Percentiles rank a stretch among this genome's conserved stretches.
Conservation (phyloP, 1,139 yeast species). For the Pneumocystis carinii region DNA sequence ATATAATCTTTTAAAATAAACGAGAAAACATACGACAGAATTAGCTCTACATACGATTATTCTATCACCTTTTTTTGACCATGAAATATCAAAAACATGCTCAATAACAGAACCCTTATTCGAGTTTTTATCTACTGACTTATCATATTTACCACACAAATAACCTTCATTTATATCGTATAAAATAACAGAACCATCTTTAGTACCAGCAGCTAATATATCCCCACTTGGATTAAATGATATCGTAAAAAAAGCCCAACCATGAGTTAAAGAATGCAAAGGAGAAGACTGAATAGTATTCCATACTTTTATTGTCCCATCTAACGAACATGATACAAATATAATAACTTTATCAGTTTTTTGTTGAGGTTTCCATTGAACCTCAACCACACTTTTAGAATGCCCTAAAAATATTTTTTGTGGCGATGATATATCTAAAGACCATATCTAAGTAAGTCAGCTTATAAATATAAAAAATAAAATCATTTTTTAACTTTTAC, state of each 20-base stretch:
- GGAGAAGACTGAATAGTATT: slow-evolving; percentile 7
- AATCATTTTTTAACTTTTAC: slow-evolving; percentile 2
- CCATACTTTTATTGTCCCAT: slow-evolving; percentile 10
- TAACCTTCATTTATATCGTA: not conserved
- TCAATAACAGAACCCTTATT: not conserved
- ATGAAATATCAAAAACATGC: not conserved
- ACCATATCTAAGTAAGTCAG: slow-evolving; percentile 9
- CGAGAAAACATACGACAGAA: not conserved
- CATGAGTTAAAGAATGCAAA: slow-evolving; percentile 2
- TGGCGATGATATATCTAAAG: slow-evolving; percentile 7
- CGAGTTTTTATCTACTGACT: not conserved
- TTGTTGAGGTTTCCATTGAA: slow-evolving; percentile 7
- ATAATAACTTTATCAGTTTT: slow-evolving; percentile 3
- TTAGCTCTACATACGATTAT: not conserved
- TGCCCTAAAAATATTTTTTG: slow-evolving; percentile 6
- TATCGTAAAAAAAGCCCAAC: slow-evolving; percentile 2
- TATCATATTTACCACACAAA: not conserved
- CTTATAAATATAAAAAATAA: slow-evolving; percentile 6
- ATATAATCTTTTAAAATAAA: not conserved
- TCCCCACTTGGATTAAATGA: slow-evolving; percentile 3
- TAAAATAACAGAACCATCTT: slow-evolving; percentile 1
- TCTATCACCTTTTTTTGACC: not conserved
- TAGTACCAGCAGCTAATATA: not conserved
- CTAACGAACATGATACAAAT: slow-evolving; percentile 10
- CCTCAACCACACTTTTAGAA: slow-evolving; percentile 3